Base-by-base conservation (phyloP, 805 yeast genomes). In the Vanderwaltozyma yarrowii region DNA sequence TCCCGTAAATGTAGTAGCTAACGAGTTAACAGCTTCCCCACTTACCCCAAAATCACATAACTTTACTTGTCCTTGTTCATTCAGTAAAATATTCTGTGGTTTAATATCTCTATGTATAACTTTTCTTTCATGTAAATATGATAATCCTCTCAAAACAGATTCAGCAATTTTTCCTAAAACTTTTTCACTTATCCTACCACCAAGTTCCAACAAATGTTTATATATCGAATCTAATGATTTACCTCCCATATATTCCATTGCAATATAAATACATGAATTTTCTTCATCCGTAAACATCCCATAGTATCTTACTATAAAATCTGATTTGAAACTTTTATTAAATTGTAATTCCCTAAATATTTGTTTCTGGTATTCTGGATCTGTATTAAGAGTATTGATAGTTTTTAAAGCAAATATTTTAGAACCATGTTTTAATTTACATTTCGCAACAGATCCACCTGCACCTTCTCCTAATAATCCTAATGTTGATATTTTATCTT, bases 241-340 rank as follows among this genome's bases (percentile, higher is more conserved):
- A 1, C 96, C 97, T 19, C 87, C 95, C 87, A 94, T 92, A 58
- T 76, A 92, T 60, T 92, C 98, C 97, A 92, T 92, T 34, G 95
- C 86, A 21, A 92, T 92, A 48, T 84, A 87, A 30, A 92, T 87
- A 52, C 87, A 76, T 21, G 87, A 82, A 43, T 73, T 76, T 40
- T 73, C 72, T 51, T 80, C 84, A 49, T 82, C 78, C 46, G 84
- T 67, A 53, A 84, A 92, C 45, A 95, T 87, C 7, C 98, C 98
- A 58, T 85, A 89, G 59, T 92, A 92, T 57, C 78, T 74, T 19
- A 89, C 97, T 44, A 92, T 92, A 54, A 76, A 80, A 3, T 86
- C 85, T 29, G 89, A 80, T 50, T 75, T 69, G 56, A 94, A 89
- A 29, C 79, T 70, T 46, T 84, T 72, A 59, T 89, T 89, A 61